A percentile compares a stretch with the other conserved stretches of the same genome.
phyloP scores from a whole-genome alignment of 176 grass and related monocot species.

The Aegilops sharonensis region DNA sequence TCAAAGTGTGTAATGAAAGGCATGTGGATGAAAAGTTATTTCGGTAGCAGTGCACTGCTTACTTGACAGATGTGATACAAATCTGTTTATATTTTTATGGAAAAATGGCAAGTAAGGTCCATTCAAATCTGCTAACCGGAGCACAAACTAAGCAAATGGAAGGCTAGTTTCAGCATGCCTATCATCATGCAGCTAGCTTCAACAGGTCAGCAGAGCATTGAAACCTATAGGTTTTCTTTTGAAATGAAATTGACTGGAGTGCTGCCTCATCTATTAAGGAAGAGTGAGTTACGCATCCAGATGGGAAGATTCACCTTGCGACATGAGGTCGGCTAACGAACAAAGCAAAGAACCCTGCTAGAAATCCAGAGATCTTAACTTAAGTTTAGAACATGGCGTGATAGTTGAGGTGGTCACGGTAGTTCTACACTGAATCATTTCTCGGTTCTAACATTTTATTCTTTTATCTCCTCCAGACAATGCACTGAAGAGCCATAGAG shows the following conservation, averaged over 20 bases:
- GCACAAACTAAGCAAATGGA: not conserved
- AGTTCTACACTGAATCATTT: not conserved
- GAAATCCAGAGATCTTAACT: not conserved
- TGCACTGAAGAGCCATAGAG: not conserved
- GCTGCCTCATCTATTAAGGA: not conserved
- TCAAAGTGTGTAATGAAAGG: not conserved
- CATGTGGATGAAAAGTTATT: not conserved
- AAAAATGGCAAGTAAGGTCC: not conserved
- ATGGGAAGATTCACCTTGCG: not conserved
- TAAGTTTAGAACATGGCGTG: not conserved
- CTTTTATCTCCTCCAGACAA: not conserved
- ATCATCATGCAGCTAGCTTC: not conserved
- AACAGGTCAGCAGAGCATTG: not conserved
- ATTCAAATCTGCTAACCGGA: not conserved
- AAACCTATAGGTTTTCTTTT: not conserved
- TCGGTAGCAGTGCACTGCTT: not conserved
- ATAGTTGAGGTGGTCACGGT: not conserved
- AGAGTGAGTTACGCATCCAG: not conserved
- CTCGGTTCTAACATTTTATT: not conserved
- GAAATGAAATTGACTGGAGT: not conserved
- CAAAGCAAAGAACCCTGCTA: not conserved
- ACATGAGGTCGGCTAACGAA: not conserved
- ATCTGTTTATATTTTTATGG: not conserved
- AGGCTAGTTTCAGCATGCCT: constrained; percentile 1
- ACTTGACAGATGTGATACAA: not conserved